Evolutionary conservation across 2,329 filamentous ascomycete species (phyloP), one percentile per base, ranked within the genome.

Genomic region (Annulohypoxylon truncatum): DNA sequence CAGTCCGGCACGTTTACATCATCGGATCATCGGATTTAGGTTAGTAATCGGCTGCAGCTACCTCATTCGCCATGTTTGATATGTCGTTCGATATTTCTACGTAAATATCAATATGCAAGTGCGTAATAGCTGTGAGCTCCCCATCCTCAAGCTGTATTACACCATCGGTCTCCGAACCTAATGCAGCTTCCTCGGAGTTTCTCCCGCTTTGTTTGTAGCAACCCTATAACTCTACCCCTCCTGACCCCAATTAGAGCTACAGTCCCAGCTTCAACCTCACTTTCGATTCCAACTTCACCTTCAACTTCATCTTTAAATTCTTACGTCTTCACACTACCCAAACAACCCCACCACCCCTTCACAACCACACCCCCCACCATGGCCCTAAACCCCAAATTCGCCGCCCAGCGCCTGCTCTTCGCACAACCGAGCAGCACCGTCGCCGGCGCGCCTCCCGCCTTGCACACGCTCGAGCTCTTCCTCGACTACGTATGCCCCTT

Each of bases 401-500:
- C 89, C 13, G 92, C 88, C 68, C 90, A 92, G 75, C 90, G 87
- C 78, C 84, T 93, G 52, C 75, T 79, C 70, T 85, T 87, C 76
- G 78, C 77, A 55, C 69, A 74, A 46, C 69, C 80, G 31, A 61
- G 77, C 28, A 64, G 78, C 2, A 65, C 79, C 9, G 74, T 79
- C n/a, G 72, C 76, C 13, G 64, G 64, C 52, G 75, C 81, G 13
- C 76, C 81, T 6, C 79, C 82, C 38, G 80, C 84, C 4, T 78
- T 83, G 13, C 87, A 90, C 81, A 89, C 87, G 0, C 77, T 90
- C 52, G 88, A 90, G 77, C 68, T 90, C 54, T 90, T 92, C 79
- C 89, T 97, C 72, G 94, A 97, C 84, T 97, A 97, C 82, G 92
- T 93, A 76, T 97, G 94, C 79, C 94, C 93, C 40, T 88, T 82